These are phyloP conservation scores for Aquilaria yunnanensis DNA, from an alignment of 345 rosid genomes.

Conservation along the genomic window DNA sequence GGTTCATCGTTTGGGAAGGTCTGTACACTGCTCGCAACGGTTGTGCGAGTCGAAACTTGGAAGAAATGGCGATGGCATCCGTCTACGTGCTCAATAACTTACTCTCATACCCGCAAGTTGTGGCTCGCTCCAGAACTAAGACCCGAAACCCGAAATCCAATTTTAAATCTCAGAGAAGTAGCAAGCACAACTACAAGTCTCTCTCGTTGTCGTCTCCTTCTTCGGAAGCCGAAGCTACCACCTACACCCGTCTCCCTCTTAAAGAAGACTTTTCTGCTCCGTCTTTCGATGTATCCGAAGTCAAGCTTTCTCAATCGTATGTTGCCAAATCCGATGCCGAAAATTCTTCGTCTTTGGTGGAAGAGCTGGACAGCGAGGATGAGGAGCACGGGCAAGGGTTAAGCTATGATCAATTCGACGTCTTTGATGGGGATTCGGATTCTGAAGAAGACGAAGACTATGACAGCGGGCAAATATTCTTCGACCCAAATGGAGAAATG, in stretches of 20 bases:
- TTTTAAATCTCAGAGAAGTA: constrained; percentile 28
- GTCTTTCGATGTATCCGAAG: constrained; percentile 13
- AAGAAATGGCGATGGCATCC: constrained; percentile 28
- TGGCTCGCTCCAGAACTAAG: constrained; percentile 36
- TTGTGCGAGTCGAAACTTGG: too few species aligned
- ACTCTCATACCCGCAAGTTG: constrained; percentile 41
- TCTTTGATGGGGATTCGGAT: constrained; percentile 38
- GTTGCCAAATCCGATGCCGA: constrained; percentile 23
- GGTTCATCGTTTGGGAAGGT: too few species aligned
- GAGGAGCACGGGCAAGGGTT: constrained; percentile 15
- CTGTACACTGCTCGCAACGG: too few species aligned
- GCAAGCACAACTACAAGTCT: constrained; percentile 29
- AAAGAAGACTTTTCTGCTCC: constrained; percentile 45
- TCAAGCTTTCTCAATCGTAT: constrained; percentile 51
- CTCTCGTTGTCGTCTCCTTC: constrained; percentile 21
- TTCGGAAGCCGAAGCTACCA: constrained; percentile 65
- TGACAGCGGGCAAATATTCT: constrained; percentile 16
- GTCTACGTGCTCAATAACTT: constrained; percentile 31
- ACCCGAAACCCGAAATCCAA: constrained; percentile 27
- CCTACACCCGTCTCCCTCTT: constrained; percentile 83
- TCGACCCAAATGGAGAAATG: constrained; percentile 29
- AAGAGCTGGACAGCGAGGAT: constrained; percentile 26
- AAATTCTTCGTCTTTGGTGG: constrained; percentile 13
- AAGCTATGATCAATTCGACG: constrained; percentile 31
- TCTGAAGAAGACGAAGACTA: constrained; percentile 32